Percentiles rank a stretch among this genome's conserved stretches.
phyloP scores from a whole-genome alignment of 176 grass and related monocot genomes.

The Areca catechu region DNA sequence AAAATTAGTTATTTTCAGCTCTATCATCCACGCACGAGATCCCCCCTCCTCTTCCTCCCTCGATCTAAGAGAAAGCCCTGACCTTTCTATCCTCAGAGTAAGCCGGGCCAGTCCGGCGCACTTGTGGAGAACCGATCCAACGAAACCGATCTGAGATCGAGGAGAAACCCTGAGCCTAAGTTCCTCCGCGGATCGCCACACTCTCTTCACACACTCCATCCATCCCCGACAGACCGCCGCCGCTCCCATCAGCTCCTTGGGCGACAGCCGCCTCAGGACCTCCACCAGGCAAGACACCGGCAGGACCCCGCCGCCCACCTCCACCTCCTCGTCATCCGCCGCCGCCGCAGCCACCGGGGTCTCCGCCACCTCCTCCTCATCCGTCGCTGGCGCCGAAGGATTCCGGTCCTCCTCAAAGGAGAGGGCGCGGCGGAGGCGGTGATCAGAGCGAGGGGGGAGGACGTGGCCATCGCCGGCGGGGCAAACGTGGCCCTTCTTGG shows the following conservation, averaged over 20 bases:
- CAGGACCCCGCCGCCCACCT: conserved; percentile 10
- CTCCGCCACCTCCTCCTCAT: not conserved
- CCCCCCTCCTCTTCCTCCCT: no score
- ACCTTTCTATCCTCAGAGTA: conserved; percentile 77
- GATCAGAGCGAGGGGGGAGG: conserved; percentile 1
- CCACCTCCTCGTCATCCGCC: conserved; percentile 24
- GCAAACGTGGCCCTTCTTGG: conserved; percentile 92
- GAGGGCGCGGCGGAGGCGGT: conserved; percentile 48
- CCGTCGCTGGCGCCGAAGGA: conserved; percentile 21
- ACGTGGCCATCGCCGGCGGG: not conserved
- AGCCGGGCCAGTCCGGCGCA: conserved; percentile 41
- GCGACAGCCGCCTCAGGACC: conserved; percentile 41
- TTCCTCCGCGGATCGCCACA: conserved; percentile 54
- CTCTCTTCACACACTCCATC: conserved; percentile 48
- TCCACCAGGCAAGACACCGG: conserved; percentile 35
- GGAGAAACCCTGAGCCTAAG: conserved; percentile 38
- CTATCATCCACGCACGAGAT: no score
- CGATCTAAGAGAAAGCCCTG: conserved; percentile 10
- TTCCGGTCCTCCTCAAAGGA: conserved; percentile 43
- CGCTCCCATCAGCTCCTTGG: conserved; percentile 35
- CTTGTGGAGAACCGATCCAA: conserved; percentile 46
- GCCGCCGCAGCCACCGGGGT: conserved; percentile 9
- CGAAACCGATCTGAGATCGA: conserved; percentile 24
- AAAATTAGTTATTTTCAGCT: no score
- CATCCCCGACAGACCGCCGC: conserved; percentile 51